Evolutionary conservation across 768 basidiomycete genomes (phyloP).

Genomic region (Mrakia blollopis): DNA sequence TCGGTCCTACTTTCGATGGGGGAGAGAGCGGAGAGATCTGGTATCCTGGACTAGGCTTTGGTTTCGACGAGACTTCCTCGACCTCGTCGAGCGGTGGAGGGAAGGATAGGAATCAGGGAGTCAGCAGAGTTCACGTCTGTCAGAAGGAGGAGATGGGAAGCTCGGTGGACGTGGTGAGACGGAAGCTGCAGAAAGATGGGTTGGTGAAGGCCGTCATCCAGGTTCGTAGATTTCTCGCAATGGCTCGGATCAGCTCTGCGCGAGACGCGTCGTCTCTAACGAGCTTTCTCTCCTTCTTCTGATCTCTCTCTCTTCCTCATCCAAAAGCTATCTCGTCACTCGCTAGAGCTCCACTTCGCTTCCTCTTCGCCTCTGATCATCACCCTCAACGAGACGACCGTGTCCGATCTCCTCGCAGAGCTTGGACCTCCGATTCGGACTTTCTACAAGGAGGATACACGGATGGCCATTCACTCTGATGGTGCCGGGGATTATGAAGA

Average conservation of each 20-base stretch:
- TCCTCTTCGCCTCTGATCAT: not conserved
- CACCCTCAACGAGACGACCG: constrained; percentile 3
- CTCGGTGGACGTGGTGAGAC: not conserved
- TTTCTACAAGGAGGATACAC: not conserved
- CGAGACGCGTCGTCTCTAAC: not conserved
- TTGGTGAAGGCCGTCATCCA: not conserved
- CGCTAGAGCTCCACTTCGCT: not conserved
- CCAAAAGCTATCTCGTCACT: not conserved
- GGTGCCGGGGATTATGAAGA: not conserved
- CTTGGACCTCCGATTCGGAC: not conserved
- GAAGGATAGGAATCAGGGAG: not conserved
- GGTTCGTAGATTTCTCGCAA: not conserved
- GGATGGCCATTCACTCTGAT: not conserved
- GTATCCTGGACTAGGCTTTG: not conserved
- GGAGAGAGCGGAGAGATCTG: not conserved
- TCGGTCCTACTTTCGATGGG: not conserved
- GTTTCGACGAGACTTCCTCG: not conserved
- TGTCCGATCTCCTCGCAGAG: not conserved
- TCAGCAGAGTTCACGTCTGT: not conserved
- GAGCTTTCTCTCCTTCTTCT: too few relatives aligned
- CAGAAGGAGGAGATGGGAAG: not conserved
- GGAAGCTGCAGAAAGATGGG: not conserved
- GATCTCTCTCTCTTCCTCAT: too few relatives aligned
- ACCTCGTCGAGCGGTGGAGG: too few relatives aligned
- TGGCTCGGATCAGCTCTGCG: too few relatives aligned